Base-by-base conservation (phyloP, 1,284 basidiomycete genomes). In the Apiotrichum montevideense region DNA sequence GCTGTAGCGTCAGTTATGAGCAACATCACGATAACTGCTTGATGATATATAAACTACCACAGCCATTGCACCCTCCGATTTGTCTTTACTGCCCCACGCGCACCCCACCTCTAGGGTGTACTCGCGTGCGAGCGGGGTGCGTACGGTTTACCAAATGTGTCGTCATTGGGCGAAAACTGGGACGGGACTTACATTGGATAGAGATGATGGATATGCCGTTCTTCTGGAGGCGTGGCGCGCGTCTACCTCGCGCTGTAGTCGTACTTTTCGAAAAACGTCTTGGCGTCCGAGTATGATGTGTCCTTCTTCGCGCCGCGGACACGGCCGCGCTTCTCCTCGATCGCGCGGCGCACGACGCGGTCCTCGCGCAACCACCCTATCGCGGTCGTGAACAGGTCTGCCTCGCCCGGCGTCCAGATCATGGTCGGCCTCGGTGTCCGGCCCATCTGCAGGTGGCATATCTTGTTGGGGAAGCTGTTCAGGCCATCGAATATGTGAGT, bases 401-500 rank as follows among this genome's bases (percentile, higher is more conserved):
- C 59, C 10, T 46, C 35, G n/a, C 48, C 51, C 63, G 82, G 73
- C 4, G 84, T 82, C 91, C 91, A 96, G 2, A 82, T 68, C 14
- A 83, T 80, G 3, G 88, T 85, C 29, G 80, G 79, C 1, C 79
- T 82, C 13, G 87, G 81, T 2, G 77, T 74, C 10, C 80, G 77
- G 10, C 93, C 93, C 52, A 92, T 80, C 52, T 87, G 85, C 82
- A 97, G 87, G 72, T 96, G 93, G 5, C 85, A 85, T 57, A 96
- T 80, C 70, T 94, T 88, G 0, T 91, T 95, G 3, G 93, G 93
- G 79, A 95, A 95, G 34, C 80, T 74, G 66, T 84, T 83, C 35
- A 96, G 77, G 5, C 93, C 93, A 71, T 97, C 93, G 66, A 93
- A 95, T 67, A 97, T 96, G 75, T 97, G 93, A 0, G 93, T 96